Percentiles rank a stretch among this genome's conserved stretches.
Evolutionary conservation across 2,329 filamentous ascomycete species (phyloP).

Genomic region (Ophiocordyceps unilateralis): DNA sequence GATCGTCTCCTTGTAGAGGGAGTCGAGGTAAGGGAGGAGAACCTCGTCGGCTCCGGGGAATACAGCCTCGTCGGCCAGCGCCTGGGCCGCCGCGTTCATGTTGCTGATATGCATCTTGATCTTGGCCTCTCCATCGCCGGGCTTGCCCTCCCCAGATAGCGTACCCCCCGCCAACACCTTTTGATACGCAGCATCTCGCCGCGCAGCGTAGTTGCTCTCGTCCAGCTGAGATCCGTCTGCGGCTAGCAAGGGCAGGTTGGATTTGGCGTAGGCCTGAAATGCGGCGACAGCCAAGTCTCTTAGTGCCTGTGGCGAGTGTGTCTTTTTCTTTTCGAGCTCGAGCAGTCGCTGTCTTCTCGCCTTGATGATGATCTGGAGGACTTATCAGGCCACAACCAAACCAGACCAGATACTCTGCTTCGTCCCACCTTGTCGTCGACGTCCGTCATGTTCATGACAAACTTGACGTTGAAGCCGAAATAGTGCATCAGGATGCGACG

Average conservation of each 20-base stretch:
- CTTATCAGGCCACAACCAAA: background rate
- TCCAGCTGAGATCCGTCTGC: conserved; percentile 25
- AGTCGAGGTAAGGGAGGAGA: conserved; percentile 69
- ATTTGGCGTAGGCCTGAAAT: conserved; percentile 37
- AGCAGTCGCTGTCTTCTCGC: conserved; percentile 67
- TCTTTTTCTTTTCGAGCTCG: conserved; percentile 60
- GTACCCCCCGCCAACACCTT: conserved; percentile 36
- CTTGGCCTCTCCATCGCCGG: conserved; percentile 70
- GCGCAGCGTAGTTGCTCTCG: conserved; percentile 29
- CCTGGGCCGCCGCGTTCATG: conserved; percentile 31
- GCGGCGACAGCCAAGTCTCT: conserved; percentile 30
- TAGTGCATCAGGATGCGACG: conserved; percentile 68
- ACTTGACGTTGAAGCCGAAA: conserved; percentile 66
- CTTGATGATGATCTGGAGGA: conserved; percentile 37
- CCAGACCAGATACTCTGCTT: background rate
- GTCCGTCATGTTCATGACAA: conserved; percentile 89
- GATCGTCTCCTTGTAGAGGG: conserved; percentile 42
- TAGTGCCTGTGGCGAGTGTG: conserved; percentile 28
- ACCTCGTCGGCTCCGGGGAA: conserved; percentile 46
- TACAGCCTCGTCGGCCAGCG: conserved; percentile 29
- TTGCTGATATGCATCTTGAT: conserved; percentile 74
- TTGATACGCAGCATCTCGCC: conserved; percentile 35
- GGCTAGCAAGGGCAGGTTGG: conserved; percentile 34
- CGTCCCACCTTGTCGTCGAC: conserved; percentile 53
- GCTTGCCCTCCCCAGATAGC: conserved; percentile 36